These are phyloP conservation scores for Corylus avellana DNA, from an alignment of 306 rosid species.

Conservation along the genomic window DNA sequence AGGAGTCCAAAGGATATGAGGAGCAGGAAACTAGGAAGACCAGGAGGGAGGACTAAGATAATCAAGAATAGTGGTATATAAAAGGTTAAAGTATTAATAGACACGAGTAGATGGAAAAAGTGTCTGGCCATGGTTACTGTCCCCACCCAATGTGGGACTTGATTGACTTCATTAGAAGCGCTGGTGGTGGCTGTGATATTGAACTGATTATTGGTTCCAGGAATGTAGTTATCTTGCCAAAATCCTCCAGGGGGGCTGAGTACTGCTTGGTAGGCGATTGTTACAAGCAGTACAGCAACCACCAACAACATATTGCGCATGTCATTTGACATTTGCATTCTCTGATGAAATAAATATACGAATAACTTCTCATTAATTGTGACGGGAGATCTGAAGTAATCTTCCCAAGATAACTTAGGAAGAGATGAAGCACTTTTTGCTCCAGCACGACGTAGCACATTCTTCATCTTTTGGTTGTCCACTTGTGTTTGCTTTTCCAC, in stretches of 20 bases:
- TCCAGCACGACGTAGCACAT: constrained; percentile 1
- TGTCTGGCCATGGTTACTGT: not conserved
- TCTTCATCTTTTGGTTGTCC: not conserved
- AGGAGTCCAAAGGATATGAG: not conserved
- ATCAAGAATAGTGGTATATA: not conserved
- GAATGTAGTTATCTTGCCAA: not conserved
- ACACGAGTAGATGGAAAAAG: too few relatives aligned
- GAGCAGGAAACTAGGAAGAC: not conserved
- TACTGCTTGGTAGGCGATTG: not conserved
- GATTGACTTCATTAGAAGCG: not conserved
- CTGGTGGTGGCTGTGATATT: not conserved
- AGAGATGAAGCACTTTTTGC: not conserved
- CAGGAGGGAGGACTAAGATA: not conserved
- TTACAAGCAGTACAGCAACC: not conserved
- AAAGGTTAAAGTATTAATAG: not conserved
- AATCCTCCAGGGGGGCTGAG: constrained; percentile 1
- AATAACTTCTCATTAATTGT: not conserved
- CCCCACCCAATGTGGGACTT: not conserved
- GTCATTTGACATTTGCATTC: not conserved
- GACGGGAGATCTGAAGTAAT: not conserved
- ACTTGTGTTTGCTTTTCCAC: not conserved
- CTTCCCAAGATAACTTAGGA: too few relatives aligned
- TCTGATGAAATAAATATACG: not conserved
- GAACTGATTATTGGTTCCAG: not conserved
- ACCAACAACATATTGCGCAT: not conserved